These are phyloP conservation scores for Toxoplasma gondii DNA, from an alignment of 169 alveolate species.

Conservation along the genomic window DNA sequence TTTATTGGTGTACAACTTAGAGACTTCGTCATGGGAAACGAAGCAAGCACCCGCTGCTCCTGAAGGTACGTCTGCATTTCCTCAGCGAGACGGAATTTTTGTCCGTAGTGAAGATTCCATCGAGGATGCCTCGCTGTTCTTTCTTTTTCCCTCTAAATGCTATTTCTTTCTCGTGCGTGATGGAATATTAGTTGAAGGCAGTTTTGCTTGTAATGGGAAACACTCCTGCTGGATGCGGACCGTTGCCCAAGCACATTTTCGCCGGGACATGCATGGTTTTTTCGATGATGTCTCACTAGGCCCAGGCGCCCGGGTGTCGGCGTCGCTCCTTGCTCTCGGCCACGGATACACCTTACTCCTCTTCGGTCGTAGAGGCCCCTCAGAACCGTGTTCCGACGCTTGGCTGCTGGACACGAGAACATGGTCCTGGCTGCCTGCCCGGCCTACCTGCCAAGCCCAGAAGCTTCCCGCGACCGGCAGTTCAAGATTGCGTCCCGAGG, in stretches of 20 bases:
- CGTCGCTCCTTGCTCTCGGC: background rate
- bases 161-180: too few species aligned
- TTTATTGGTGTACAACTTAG: background rate
- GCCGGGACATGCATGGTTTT: background rate
- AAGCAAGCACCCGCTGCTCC: background rate
- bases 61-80: background rate
- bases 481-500: background rate
- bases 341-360: background rate
- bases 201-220: too few species aligned
- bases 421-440: background rate
- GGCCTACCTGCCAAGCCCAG: background rate
- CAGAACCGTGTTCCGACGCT: background rate
- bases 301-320: background rate
- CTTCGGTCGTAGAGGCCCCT: constrained; percentile 21
- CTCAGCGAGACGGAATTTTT: too few species aligned
- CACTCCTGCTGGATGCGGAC: too few species aligned
- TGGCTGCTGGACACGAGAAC: constrained; percentile 16
- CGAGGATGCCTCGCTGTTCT: too few species aligned
- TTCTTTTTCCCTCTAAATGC: too few species aligned
- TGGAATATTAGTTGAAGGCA: too few species aligned
- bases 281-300: background rate
- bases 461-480: background rate
- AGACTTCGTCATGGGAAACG: background rate
- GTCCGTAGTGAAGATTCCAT: too few species aligned
- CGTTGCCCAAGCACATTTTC: too few species aligned